These are phyloP conservation scores for Xylaria multiplex DNA, from an alignment of 2,329 filamentous ascomycete species.

Conservation along the genomic window DNA sequence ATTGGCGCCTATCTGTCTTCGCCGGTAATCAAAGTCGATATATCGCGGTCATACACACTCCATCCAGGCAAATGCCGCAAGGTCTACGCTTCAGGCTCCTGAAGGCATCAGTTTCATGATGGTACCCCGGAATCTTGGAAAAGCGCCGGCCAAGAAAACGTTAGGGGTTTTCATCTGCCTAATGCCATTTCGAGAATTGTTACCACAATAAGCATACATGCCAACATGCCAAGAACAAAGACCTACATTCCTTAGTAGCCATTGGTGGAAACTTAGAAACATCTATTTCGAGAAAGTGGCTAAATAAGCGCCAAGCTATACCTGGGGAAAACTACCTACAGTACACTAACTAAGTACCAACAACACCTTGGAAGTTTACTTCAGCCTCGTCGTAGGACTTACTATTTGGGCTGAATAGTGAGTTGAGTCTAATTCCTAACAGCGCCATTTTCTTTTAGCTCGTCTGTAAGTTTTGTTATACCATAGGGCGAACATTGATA, in stretches of 20 bases:
- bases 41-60: constrained; percentile 5
- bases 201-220: background rate
- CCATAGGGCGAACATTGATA: too few species aligned
- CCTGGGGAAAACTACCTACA: background rate
- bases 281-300: constrained; percentile 23
- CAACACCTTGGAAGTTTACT: too few species aligned
- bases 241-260: background rate
- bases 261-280: constrained; percentile 8
- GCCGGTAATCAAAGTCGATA: constrained; percentile 6
- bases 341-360: too few species aligned
- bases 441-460: too few species aligned
- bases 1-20: constrained; percentile 6
- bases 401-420: too few species aligned
- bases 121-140: constrained; percentile 13
- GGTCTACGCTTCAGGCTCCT: background rate
- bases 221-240: constrained; percentile 24
- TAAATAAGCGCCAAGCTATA: constrained; percentile 19
- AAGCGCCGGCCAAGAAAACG: background rate
- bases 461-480: too few species aligned
- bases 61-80: background rate
- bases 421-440: too few species aligned
- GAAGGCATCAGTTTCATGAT: background rate
- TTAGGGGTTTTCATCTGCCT: constrained; percentile 6
- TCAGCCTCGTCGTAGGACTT: too few species aligned
- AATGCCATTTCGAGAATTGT: constrained; percentile 5